Evolutionary conservation across 2,329 filamentous ascomycete species (phyloP), one percentile per base, ranked within the genome.

Genomic region (Colletotrichum gloeosporioides): DNA sequence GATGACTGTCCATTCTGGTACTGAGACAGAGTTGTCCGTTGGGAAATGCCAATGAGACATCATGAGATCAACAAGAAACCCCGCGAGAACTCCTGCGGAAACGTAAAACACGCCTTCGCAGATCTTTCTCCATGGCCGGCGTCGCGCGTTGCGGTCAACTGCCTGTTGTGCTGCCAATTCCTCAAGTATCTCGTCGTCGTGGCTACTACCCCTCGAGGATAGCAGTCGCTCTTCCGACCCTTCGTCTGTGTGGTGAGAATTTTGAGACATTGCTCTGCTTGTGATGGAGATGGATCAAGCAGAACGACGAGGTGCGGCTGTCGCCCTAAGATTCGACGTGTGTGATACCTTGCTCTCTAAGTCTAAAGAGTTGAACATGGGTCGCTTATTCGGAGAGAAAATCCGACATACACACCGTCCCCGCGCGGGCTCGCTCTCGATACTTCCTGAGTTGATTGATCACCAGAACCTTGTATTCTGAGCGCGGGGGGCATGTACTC

Each of bases 271-370:
- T 53, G 44, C 10, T 22, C 12, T 22, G 6, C 2, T 25, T 7
- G 44, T 6, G 6, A 6, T n/a, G 44, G 6, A 8, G 5, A 22
- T 53, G 3, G 9, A 53, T 53, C 18, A 13, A 13, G 6, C n/a
- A 53, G 4, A 13, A 3, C 8, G 44, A 22, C 2, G 4, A 53
- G 0, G 18, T 18, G 18, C 5, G 1, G 18, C 1, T 6, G 18
- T 2, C 5, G 39, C 6, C 8, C 18, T 49, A 5, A 18, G 3
- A 49, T 22, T 25, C n/a, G 12, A 25, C 12, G 4, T 1, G 44
- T 12, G 12, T 13, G 12, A 53, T 13, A 3, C 6, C 44, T 4
- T 13, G n/a, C 44, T 53, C 2, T 13, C 44, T 22, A 7, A 22
- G 44, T 53, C n/a, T 53, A 13, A 10, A 22, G 2, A 53, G n/a